phyloP scores from a whole-genome alignment of 2,329 filamentous ascomycete species.

The Botryotinia calthae region DNA sequence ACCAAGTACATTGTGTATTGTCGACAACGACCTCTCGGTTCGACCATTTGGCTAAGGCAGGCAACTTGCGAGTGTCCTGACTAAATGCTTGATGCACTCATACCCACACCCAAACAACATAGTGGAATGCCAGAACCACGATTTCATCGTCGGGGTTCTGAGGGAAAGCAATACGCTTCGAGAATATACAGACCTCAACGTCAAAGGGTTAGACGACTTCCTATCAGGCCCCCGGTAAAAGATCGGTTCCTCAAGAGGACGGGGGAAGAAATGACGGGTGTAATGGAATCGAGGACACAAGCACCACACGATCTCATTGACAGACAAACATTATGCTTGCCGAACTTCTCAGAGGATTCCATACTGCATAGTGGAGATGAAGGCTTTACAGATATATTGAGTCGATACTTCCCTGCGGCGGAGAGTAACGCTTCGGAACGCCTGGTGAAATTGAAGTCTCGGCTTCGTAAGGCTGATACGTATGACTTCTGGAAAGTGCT shows the following conservation, averaged over 20 bases:
- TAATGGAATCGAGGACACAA: constrained; percentile 20
- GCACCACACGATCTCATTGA: constrained; percentile 28
- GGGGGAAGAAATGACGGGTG: constrained; percentile 25
- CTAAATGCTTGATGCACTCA: constrained; percentile 14
- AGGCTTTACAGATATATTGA: constrained; percentile 34
- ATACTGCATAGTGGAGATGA: constrained; percentile 35
- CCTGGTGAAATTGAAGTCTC: constrained; percentile 57
- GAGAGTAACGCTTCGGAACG: constrained; percentile 62
- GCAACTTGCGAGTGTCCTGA: constrained; percentile 16
- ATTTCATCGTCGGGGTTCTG: constrained; percentile 21
- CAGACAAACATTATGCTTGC: constrained; percentile 35
- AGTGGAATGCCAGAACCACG: constrained; percentile 32
- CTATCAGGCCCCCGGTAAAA: constrained; percentile 22
- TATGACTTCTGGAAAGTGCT: constrained; percentile 63
- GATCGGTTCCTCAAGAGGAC: constrained; percentile 17
- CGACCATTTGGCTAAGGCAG: not conserved
- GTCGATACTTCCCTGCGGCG: constrained; percentile 43
- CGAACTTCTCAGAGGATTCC: constrained; percentile 29
- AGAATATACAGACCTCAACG: constrained; percentile 33
- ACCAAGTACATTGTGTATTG: not conserved
- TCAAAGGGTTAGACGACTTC: constrained; percentile 29
- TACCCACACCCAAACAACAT: constrained; percentile 9
- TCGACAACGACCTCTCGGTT: not conserved
- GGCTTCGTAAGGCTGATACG: constrained; percentile 50
- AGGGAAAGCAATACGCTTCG: constrained; percentile 27